phyloP scores from a whole-genome alignment of 75 land plant species.

The Pseudotsuga menziesii region DNA sequence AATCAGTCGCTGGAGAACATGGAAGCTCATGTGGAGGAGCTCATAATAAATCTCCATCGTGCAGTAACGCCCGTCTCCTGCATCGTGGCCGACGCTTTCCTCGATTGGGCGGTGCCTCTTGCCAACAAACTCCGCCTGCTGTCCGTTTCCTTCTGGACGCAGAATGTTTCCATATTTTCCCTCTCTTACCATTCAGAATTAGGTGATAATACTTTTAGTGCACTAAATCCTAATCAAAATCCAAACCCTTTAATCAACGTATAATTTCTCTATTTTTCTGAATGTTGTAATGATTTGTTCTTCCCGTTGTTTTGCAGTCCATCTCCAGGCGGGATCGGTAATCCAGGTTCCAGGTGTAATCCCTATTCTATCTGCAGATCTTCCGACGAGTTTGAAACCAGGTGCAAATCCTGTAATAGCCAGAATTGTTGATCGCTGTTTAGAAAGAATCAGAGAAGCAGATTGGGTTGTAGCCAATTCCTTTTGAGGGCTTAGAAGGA shows the following conservation, averaged over 20 bases:
- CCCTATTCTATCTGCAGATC: too few species aligned
- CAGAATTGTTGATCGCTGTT: too few species aligned
- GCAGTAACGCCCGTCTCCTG: background rate
- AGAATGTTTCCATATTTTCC: background rate
- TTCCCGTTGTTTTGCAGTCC: background rate
- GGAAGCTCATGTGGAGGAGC: background rate
- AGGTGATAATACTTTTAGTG: background rate
- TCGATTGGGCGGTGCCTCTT: background rate
- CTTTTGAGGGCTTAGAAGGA: background rate
- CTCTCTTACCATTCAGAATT: background rate
- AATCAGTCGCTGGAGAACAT: background rate
- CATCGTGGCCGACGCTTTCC: constrained; percentile 11
- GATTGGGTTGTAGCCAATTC: background rate
- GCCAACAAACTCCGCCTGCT: background rate
- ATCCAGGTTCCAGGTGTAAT: too few species aligned
- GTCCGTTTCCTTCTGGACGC: constrained; percentile 2
- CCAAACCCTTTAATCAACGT: too few species aligned
- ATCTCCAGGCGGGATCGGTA: too few species aligned
- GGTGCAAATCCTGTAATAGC: too few species aligned
- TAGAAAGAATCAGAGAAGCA: background rate
- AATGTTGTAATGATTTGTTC: too few species aligned
- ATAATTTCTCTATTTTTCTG: too few species aligned
- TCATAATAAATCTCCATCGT: background rate
- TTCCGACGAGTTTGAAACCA: too few species aligned
- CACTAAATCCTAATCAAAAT: too few species aligned